Percentiles rank a stretch among this genome's conserved stretches.
Conservation (phyloP, 2,329 filamentous ascomycete genomes). For the Aspergillus phoenicis region DNA sequence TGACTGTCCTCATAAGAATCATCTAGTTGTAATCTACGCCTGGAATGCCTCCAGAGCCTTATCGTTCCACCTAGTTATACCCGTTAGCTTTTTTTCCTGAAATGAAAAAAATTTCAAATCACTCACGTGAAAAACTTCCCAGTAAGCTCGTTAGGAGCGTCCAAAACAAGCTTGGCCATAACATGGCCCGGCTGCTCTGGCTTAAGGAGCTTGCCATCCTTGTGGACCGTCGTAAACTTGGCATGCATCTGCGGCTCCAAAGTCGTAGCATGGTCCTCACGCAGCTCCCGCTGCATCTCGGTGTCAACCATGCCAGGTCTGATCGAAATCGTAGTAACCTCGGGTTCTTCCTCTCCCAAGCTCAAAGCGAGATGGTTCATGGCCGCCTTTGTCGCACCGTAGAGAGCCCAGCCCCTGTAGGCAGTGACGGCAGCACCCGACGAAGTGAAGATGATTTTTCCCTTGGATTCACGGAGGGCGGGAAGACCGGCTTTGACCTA, state of each 20-base stretch:
- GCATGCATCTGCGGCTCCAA: conserved; percentile 62
- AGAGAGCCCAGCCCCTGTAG: conserved; percentile 41
- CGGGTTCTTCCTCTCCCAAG: conserved; percentile 34
- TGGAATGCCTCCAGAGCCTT: conserved; percentile 48
- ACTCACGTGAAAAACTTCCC: conserved; percentile 67
- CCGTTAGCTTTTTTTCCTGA: conserved; percentile 26
- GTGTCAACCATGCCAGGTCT: conserved; percentile 41
- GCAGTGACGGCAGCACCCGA: conserved; percentile 37
- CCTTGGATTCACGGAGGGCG: conserved; percentile 36
- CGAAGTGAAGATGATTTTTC: conserved; percentile 40
- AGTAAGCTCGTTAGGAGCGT: conserved; percentile 67
- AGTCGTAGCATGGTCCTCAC: conserved; percentile 67
- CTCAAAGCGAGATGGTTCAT: conserved; percentile 37
- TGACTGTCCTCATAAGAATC: conserved; percentile 31
- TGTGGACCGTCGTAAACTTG: conserved; percentile 71
- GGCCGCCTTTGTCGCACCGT: conserved; percentile 41
- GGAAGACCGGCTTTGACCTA: conserved; percentile 37
- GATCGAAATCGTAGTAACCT: conserved; percentile 32
- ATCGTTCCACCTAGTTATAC: conserved; percentile 47
- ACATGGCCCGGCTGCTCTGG: conserved; percentile 85
- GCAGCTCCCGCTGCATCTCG: conserved; percentile 60
- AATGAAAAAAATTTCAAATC: conserved; percentile 3
- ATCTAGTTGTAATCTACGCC: conserved; percentile 29
- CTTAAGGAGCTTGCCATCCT: conserved; percentile 70
- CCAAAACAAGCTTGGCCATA: conserved; percentile 75